phyloP scores from a whole-genome alignment of 331 rosid species.

The Erythrophleum ivorense region DNA sequence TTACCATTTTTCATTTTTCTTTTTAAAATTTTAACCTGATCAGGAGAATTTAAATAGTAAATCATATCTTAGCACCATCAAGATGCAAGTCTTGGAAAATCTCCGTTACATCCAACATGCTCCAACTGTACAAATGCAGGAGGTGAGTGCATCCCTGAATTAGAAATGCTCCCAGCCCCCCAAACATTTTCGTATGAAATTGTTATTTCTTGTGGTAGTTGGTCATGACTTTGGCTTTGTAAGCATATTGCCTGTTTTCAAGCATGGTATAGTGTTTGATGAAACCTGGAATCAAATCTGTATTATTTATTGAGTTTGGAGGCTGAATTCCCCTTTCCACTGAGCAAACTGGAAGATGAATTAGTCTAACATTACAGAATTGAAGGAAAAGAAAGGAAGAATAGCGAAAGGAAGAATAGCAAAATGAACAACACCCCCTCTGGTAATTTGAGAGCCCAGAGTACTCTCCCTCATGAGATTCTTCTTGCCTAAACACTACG shows the following conservation, averaged over 20 bases:
- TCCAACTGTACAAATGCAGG: slow-evolving; percentile 97
- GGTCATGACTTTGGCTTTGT: slow-evolving; percentile 8
- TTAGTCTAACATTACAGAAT: too few relatives aligned
- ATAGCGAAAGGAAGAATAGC: too few relatives aligned
- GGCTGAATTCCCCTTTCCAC: too few relatives aligned
- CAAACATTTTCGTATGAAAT: background rate
- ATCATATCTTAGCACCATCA: slow-evolving; percentile 87
- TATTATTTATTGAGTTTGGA: too few relatives aligned
- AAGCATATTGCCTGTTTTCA: background rate
- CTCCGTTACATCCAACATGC: slow-evolving; percentile 95
- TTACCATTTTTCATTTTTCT: slow-evolving; percentile 24
- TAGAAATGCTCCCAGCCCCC: background rate
- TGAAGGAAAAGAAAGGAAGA: too few relatives aligned
- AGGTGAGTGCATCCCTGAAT: slow-evolving; percentile 61
- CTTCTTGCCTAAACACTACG: too few relatives aligned
- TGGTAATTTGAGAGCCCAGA: too few relatives aligned
- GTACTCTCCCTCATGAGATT: too few relatives aligned
- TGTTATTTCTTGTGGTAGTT: slow-evolving; percentile 6
- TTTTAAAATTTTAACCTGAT: slow-evolving; percentile 6
- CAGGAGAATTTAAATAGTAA: slow-evolving; percentile 96
- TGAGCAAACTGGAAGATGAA: too few relatives aligned
- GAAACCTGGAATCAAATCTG: too few relatives aligned
- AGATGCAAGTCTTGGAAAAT: slow-evolving; percentile 93
- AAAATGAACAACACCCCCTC: too few relatives aligned
- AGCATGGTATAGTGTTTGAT: background rate